Percentiles rank a stretch among this genome's conserved stretches.
Evolutionary conservation across 345 rosid genomes (phyloP).

Genomic region (Citrus glauca): DNA sequence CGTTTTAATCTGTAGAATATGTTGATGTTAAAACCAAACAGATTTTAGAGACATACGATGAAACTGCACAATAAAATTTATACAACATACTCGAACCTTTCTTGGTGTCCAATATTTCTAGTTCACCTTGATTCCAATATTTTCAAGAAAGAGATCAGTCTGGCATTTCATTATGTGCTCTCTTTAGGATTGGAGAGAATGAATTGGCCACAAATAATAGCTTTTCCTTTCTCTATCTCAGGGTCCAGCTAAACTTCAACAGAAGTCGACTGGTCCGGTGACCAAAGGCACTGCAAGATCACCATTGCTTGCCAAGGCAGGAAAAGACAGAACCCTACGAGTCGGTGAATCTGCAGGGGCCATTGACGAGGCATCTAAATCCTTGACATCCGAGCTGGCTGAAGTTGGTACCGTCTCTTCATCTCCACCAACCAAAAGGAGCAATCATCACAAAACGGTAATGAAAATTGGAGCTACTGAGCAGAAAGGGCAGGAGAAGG

Average conservation of each 20-base stretch:
- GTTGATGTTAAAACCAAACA: not conserved
- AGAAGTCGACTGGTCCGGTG: conserved; percentile 24
- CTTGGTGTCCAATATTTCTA: not conserved
- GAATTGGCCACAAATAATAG: not conserved
- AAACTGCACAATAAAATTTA: not conserved
- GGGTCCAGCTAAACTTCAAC: conserved; percentile 27
- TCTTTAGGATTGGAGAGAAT: not conserved
- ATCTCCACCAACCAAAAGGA: conserved; percentile 8
- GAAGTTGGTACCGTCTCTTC: conserved; percentile 17
- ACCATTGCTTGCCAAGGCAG: conserved; percentile 24
- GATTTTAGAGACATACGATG: not conserved
- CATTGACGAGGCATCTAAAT: conserved; percentile 8
- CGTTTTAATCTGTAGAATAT: not conserved
- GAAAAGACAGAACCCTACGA: conserved; percentile 15
- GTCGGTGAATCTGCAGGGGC: conserved; percentile 6
- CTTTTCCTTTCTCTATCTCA: conserved; percentile 8
- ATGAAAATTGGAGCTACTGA: conserved; percentile 13
- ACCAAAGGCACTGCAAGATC: conserved; percentile 17
- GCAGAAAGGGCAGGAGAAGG: conserved; percentile 28
- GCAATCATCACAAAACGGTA: conserved; percentile 8
- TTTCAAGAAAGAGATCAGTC: not conserved
- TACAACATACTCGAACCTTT: not conserved
- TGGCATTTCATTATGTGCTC: not conserved
- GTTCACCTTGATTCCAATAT: not conserved
- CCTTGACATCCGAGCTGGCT: conserved; percentile 12